These are phyloP conservation scores for Besnoitia besnoiti DNA, from an alignment of 169 alveolate species.

Conservation along the genomic window DNA sequence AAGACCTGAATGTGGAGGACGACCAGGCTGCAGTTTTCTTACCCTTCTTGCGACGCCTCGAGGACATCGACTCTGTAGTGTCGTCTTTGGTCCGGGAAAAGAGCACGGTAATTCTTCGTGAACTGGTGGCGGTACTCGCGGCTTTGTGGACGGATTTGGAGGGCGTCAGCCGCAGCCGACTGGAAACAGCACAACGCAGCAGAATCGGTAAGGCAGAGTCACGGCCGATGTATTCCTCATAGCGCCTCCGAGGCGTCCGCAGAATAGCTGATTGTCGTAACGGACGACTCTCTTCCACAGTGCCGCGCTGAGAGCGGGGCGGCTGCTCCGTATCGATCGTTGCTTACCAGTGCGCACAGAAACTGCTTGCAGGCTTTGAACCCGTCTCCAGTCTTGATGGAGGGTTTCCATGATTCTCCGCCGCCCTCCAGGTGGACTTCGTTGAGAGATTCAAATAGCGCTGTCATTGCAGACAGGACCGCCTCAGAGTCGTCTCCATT, in stretches of 20 bases:
- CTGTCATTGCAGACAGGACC: conserved; percentile 23
- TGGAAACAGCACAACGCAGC: conserved; percentile 17
- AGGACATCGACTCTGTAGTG: conserved; percentile 67
- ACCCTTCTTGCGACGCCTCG: conserved; percentile 70
- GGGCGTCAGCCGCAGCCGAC: conserved; percentile 40
- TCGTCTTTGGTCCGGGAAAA: conserved; percentile 52
- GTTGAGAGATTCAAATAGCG: conserved; percentile 2
- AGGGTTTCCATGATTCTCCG: conserved; percentile 41
- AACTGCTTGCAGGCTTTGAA: conserved; percentile 45
- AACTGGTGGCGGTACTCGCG: conserved; percentile 57
- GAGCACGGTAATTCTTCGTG: conserved; percentile 60
- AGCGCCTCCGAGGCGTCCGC: too few relatives aligned
- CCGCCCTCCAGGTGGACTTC: conserved; percentile 29
- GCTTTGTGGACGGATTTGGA: conserved; percentile 50
- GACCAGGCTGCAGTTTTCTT: neutral
- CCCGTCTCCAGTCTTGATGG: conserved; percentile 24
- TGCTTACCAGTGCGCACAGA: conserved; percentile 46
- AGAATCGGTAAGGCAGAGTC: neutral
- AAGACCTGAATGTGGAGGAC: too few relatives aligned
- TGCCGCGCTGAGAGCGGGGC: too few relatives aligned
- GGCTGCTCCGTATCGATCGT: neutral
- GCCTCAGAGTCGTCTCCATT: neutral
- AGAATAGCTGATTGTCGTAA: too few relatives aligned
- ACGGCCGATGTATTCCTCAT: too few relatives aligned
- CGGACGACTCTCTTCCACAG: too few relatives aligned